Conservation (phyloP, 2,329 filamentous ascomycete genomes). For the Lachnellula suecica region DNA sequence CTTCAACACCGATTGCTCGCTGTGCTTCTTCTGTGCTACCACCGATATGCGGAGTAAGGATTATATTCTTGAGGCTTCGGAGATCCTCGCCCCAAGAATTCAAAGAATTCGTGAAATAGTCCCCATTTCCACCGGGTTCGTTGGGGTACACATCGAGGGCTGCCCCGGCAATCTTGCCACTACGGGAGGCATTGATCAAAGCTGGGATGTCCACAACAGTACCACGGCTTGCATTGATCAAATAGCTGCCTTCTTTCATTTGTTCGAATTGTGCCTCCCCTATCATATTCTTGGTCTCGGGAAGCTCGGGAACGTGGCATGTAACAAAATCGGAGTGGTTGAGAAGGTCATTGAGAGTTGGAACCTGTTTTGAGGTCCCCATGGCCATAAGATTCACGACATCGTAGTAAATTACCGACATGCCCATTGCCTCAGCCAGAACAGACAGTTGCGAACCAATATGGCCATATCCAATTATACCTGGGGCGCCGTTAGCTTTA, state of each 20-base stretch:
- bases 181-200: slow-evolving; percentile 81
- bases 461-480: slow-evolving; percentile 95
- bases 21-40: slow-evolving; percentile 98
- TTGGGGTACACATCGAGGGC: slow-evolving; percentile 96
- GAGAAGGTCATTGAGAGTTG: slow-evolving; percentile 74
- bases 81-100: slow-evolving; percentile 87
- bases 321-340: slow-evolving; percentile 86
- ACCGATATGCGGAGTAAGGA: slow-evolving; percentile 94
- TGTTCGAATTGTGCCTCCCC: slow-evolving; percentile 72
- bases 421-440: slow-evolving; percentile 94
- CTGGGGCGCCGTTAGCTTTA: slow-evolving; percentile 36
- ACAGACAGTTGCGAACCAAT: slow-evolving; percentile 96
- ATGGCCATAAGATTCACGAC: slow-evolving; percentile 91
- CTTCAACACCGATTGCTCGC: slow-evolving; percentile 89
- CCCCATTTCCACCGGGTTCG: slow-evolving; percentile 90
- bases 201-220: slow-evolving; percentile 93
- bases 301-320: slow-evolving; percentile 88
- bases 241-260: slow-evolving; percentile 91
- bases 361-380: slow-evolving; percentile 82
- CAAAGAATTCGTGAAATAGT: slow-evolving; percentile 85
- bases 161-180: slow-evolving; percentile 85
- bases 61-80: slow-evolving; percentile 82
- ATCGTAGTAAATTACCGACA: slow-evolving; percentile 97
- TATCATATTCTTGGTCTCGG: slow-evolving; percentile 93
- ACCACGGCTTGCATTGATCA: slow-evolving; percentile 95